Percentiles rank a stretch among this genome's conserved stretches.
Evolutionary conservation across 2,329 filamentous ascomycete species (phyloP).

Genomic region (Colletotrichum sp.): DNA sequence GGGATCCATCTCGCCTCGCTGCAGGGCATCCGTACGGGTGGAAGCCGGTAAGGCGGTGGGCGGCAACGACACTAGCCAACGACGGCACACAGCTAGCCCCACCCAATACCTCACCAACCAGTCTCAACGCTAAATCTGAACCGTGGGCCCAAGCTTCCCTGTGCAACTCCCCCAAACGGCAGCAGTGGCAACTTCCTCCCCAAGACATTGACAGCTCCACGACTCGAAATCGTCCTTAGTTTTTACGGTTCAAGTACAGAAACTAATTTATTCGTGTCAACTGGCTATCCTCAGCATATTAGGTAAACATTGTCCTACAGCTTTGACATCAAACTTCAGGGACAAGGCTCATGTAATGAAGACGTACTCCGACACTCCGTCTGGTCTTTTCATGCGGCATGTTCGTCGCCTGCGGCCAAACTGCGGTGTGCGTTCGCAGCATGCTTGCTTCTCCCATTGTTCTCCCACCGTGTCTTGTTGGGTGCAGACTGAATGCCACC

Average conservation of each 20-base stretch:
- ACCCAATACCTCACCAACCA: background rate
- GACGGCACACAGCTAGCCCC: background rate
- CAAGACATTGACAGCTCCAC: background rate
- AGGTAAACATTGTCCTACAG: background rate
- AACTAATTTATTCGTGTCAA: background rate
- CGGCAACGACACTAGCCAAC: background rate
- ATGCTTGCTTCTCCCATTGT: background rate
- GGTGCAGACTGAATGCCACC: background rate
- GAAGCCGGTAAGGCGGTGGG: background rate
- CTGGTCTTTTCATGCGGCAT: background rate
- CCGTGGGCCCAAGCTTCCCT: background rate
- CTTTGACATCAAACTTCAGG: background rate
- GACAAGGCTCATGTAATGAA: background rate
- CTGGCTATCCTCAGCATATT: background rate
- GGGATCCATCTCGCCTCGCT: slow-evolving; percentile 7
- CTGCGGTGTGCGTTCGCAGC: background rate
- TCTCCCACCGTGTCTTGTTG: background rate
- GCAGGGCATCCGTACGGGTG: background rate
- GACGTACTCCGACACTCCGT: background rate
- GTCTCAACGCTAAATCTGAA: background rate
- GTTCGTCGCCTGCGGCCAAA: background rate
- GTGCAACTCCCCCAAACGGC: background rate
- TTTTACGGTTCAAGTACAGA: background rate
- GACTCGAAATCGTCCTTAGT: background rate
- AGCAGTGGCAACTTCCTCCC: background rate